Evolutionary conservation across 2,329 filamentous ascomycete species (phyloP).

Genomic region (Beauveria brongniartii): DNA sequence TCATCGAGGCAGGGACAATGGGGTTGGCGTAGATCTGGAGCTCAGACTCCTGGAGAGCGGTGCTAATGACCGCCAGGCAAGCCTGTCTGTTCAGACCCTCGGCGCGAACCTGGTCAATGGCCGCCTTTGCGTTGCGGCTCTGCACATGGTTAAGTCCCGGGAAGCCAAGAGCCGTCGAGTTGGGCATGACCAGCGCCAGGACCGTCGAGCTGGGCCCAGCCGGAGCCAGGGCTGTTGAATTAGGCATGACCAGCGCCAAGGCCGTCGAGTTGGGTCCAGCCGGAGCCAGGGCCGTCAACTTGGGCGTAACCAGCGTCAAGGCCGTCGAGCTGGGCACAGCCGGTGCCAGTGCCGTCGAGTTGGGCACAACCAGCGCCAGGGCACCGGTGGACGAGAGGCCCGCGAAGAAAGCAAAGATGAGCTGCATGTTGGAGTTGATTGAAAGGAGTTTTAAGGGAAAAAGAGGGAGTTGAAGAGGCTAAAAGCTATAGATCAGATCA

Average conservation of each 20-base stretch:
- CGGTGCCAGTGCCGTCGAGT: background rate
- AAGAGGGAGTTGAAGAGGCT: background rate
- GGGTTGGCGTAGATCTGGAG: slow-evolving; percentile 9
- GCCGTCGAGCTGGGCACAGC: no score
- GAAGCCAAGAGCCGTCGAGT: background rate
- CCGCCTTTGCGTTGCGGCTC: slow-evolving; percentile 4
- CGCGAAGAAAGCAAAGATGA: background rate
- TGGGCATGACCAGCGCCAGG: background rate
- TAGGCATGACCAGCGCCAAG: background rate
- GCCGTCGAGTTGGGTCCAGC: background rate
- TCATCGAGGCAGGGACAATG: slow-evolving; percentile 1
- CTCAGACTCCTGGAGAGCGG: slow-evolving; percentile 1
- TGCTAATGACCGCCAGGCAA: slow-evolving; percentile 5
- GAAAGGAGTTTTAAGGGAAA: no score
- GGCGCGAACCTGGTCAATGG: slow-evolving; percentile 1
- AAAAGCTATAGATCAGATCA: no score
- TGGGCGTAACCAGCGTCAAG: no score
- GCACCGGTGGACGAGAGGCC: slow-evolving; percentile 4
- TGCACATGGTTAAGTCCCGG: background rate
- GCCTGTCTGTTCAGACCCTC: background rate
- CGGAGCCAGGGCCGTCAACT: background rate
- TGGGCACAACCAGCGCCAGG: background rate
- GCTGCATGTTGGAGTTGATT: background rate
- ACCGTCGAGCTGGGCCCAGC: background rate
- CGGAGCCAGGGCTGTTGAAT: background rate